phyloP scores from a whole-genome alignment of 2,329 filamentous ascomycete species.

The Colletotrichum magnum region DNA sequence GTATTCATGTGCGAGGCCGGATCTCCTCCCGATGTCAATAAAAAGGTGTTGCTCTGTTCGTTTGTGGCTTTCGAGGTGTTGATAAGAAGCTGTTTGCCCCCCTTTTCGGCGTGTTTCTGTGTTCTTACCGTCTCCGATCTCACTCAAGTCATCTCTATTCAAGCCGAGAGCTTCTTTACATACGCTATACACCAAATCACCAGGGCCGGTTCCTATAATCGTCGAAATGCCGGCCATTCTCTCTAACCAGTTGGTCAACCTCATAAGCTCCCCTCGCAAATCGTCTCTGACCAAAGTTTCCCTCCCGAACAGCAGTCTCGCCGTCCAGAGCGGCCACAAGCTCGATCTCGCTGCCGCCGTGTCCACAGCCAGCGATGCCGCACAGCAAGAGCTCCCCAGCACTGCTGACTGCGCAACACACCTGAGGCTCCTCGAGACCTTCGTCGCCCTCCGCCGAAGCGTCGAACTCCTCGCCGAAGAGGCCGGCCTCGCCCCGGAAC shows the following conservation, averaged over 20 bases:
- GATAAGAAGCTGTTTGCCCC: constrained; percentile 29
- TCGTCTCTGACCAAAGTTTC: background rate
- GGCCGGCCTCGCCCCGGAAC: constrained; percentile 16
- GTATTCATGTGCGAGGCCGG: constrained; percentile 31
- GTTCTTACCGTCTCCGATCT: background rate
- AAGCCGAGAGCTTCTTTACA: background rate
- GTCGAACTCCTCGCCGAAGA: constrained; percentile 41
- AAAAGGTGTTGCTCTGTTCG: constrained; percentile 12
- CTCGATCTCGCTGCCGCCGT: background rate
- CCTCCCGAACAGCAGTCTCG: background rate
- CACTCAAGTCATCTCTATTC: background rate
- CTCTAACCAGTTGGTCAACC: constrained; percentile 19
- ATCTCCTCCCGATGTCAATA: constrained; percentile 17
- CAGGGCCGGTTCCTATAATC: constrained; percentile 12
- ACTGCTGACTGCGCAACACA: constrained; percentile 64
- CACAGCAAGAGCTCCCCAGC: constrained; percentile 39
- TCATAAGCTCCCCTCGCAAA: background rate
- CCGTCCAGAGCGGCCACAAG: constrained; percentile 22
- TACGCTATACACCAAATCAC: background rate
- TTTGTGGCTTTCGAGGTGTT: background rate
- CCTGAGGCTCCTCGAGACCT: constrained; percentile 71
- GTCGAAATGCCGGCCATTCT: constrained; percentile 32
- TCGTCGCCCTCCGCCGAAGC: constrained; percentile 64
- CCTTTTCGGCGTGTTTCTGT: background rate
- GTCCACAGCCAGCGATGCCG: background rate